Conservation (phyloP, 1,284 basidiomycete genomes). For the Coniophora puteana region DNA sequence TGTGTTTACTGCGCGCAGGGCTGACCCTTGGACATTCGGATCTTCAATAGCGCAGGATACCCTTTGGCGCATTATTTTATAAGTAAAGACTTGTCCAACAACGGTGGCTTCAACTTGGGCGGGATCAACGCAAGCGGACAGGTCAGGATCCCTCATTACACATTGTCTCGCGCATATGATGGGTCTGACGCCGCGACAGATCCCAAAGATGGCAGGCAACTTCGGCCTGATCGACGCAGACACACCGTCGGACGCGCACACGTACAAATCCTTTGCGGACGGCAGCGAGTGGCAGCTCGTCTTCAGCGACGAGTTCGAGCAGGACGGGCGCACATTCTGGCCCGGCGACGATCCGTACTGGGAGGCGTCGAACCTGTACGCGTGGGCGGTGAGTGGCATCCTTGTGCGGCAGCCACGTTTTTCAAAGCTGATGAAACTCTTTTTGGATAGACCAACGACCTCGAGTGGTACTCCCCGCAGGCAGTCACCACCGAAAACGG, state of each 20-base stretch:
- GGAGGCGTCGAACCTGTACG: conserved; percentile 48
- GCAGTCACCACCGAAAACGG: conserved; percentile 80
- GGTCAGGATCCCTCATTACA: conserved; percentile 27
- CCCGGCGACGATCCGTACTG: conserved; percentile 60
- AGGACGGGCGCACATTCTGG: conserved; percentile 79
- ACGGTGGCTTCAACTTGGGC: conserved; percentile 75
- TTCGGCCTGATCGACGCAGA: conserved; percentile 58
- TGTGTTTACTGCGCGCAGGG: neutral
- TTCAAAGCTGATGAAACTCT: conserved; percentile 46
- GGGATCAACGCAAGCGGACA: conserved; percentile 82
- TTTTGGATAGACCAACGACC: conserved; percentile 39
- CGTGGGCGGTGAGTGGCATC: conserved; percentile 28
- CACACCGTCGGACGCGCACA: conserved; percentile 46
- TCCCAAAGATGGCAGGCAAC: conserved; percentile 39
- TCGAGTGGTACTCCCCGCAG: conserved; percentile 77
- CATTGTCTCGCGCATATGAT: conserved; percentile 1
- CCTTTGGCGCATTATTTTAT: conserved; percentile 75
- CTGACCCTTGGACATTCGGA: conserved; percentile 6
- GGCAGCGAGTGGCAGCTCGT: conserved; percentile 57
- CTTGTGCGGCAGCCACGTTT: neutral
- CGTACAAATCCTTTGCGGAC: conserved; percentile 41
- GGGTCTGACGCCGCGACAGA: conserved; percentile 9
- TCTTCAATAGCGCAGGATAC: conserved; percentile 63
- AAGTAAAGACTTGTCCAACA: conserved; percentile 39
- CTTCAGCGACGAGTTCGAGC: conserved; percentile 90